Evolutionary conservation across 176 grass and related monocot species (phyloP).

Genomic region (Thalia dealbata): DNA sequence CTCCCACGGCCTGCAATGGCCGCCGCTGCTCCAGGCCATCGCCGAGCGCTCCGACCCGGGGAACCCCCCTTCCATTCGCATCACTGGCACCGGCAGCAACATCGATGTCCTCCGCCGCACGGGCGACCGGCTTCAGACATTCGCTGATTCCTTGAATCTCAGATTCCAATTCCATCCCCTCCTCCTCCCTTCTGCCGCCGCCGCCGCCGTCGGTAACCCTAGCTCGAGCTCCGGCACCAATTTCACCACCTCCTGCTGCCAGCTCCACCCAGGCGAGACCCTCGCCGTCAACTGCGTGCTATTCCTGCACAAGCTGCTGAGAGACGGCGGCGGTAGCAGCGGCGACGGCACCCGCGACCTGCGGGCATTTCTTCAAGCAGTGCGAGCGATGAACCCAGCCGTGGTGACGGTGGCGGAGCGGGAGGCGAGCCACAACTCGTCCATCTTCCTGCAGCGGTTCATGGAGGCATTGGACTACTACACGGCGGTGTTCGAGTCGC

Average conservation of each 20-base stretch:
- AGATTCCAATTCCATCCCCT: constrained; percentile 82
- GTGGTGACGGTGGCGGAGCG: constrained; percentile 76
- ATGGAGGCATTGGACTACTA: constrained; percentile 62
- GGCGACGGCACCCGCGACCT: constrained; percentile 22
- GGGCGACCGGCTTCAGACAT: constrained; percentile 57
- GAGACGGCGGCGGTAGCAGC: constrained; percentile 20
- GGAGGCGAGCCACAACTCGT: constrained; percentile 29
- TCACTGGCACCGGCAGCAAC: constrained; percentile 77
- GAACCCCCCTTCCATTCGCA: constrained; percentile 52
- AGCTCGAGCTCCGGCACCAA: neutral
- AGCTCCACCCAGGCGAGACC: constrained; percentile 42
- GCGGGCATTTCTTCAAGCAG: constrained; percentile 41
- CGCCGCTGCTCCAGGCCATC: constrained; percentile 80
- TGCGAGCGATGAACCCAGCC: constrained; percentile 54
- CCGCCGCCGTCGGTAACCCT: constrained; percentile 1
- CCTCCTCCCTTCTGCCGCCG: constrained; percentile 33
- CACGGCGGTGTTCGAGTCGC: constrained; percentile 70
- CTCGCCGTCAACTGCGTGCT: constrained; percentile 78
- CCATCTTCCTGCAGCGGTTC: constrained; percentile 32
- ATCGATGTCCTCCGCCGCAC: constrained; percentile 64
- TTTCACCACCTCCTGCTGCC: constrained; percentile 31
- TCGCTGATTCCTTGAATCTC: constrained; percentile 71
- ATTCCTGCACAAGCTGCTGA: constrained; percentile 58
- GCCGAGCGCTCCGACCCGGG: constrained; percentile 40
- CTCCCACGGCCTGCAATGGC: constrained; percentile 90